Evolutionary conservation across 2,329 filamentous ascomycete genomes (phyloP), one percentile per base, ranked within the genome.

Genomic region (Aureobasidium vineae): DNA sequence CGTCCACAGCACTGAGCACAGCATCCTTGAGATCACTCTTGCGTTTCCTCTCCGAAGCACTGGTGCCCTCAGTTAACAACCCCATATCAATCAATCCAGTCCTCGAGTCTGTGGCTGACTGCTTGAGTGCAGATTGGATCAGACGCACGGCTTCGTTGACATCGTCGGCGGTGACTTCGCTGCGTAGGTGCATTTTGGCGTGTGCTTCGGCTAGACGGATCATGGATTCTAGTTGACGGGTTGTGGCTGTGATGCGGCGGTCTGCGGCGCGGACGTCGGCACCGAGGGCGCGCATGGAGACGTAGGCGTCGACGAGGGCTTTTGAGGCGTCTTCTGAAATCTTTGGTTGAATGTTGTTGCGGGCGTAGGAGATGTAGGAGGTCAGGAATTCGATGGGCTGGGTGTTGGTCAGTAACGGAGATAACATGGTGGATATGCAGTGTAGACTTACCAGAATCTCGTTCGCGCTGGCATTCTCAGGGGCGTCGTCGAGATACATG

Each of bases 41-140:
- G 70, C 91, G 83, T 75, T 91, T 88, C 60, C 95, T 84, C 77
- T 98, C 95, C n/a, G 88, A 88, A 0, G 92, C 88, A 72, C 90
- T 92, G 2, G 91, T 96, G n/a, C 95, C 95, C 75, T 98, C 95
- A 0, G 93, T 97, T 69, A 99, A 82, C 57, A 99, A 82, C 66
- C 90, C 90, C 95, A 99, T 98, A 76, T 99, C 95, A 73, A 99
- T 98, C 66, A 97, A 84, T 65, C 95, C 95, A 0, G 89, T 91
- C 72, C 96, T 85, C 0, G 91, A 82, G 76, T 99, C 96, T 0
- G 96, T 99, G n/a, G 95, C 95, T 0, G 94, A 91, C 70, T 96
- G 96, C 83, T 98, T 98, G 74, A 99, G 86, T 1, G 96, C 95
- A 0, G 88, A 90, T 74, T 94, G 92, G 78, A 99, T 99, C 49